Base-by-base conservation (phyloP, 805 yeast genomes). In the Metahyphopichia silvanorum region DNA sequence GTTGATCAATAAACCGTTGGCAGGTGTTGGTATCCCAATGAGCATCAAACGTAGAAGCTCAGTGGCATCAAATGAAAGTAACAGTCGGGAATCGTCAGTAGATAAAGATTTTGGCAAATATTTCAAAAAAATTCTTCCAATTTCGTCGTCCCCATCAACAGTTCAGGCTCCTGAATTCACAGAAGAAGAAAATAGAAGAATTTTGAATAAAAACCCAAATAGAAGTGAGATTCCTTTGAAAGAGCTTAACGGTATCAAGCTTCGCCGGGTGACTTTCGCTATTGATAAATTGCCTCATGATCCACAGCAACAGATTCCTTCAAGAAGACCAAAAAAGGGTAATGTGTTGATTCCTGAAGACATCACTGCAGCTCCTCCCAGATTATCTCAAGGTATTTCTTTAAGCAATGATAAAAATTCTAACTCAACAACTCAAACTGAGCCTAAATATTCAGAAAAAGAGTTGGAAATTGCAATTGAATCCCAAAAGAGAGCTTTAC, bases 191-290 rank as follows among this genome's bases (percentile, higher is more conserved):
- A 10, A 17, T n/a, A 4, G 76, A 25, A 57, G 68, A 14, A 56
- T 69, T 4, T 49, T 69, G 39, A 75, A 72, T 44, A 69, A 61
- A 42, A 74, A 74, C 46, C 66, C 69, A 8, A 58, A 60, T 37
- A 54, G 65, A 36, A 51, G 55, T 17, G 41, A 52, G n/a, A 34
- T 58, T 14, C 69, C 67, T 5, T 42, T 65, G 1, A 52, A 51
- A 14, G 60, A 51, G 21, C 41, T 61, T 10, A 47, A 66, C 52
- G 43, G 40, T 5, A 45, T 60, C 5, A 52, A 57, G 11, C 61
- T 85, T 52, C 71, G 75, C 42, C 66, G 89, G 39, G 95, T 87
- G 4, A 72, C 78, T 0, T 89, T 89, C 57, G 87, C 93, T 0
- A 69, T 86, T 4, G 84, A 84, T 31, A 77, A 81, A 32, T 74